Evolutionary conservation across 2,329 filamentous ascomycete genomes (phyloP).

Genomic region (Fusarium pseudoanthophilum): DNA sequence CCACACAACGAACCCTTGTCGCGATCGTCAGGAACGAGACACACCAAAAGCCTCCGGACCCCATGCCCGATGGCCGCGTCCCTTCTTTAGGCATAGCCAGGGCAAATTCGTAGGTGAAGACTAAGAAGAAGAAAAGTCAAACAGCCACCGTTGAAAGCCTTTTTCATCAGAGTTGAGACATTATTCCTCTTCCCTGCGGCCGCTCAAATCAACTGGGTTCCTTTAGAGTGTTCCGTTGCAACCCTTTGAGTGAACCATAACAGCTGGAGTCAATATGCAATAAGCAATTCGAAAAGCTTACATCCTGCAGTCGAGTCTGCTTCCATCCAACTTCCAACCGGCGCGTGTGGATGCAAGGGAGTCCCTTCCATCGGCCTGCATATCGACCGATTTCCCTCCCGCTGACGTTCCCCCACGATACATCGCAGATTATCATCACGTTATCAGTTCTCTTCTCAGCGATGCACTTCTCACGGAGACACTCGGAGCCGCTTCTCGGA

Average conservation of each 20-base stretch:
- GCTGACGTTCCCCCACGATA: slow-evolving; percentile 22
- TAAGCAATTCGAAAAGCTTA: neutral
- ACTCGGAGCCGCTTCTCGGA: slow-evolving; percentile 37
- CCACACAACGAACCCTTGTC: slow-evolving; percentile 31
- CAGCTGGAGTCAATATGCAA: slow-evolving; percentile 6
- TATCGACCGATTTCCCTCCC: slow-evolving; percentile 27
- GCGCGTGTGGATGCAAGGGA: slow-evolving; percentile 3
- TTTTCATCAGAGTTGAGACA: slow-evolving; percentile 11
- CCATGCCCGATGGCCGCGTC: slow-evolving; percentile 16
- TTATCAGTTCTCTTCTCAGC: slow-evolving; percentile 4
- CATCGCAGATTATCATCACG: slow-evolving; percentile 26
- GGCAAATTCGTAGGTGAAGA: neutral
- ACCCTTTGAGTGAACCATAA: slow-evolving; percentile 18
- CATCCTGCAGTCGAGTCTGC: slow-evolving; percentile 6
- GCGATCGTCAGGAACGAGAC: slow-evolving; percentile 45
- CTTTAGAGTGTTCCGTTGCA: neutral
- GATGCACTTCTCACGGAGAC: slow-evolving; percentile 29
- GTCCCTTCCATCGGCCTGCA: slow-evolving; percentile 9
- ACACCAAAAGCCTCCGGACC: slow-evolving; percentile 31
- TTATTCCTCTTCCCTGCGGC: slow-evolving; percentile 2
- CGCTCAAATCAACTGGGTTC: neutral
- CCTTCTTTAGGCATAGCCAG: slow-evolving; percentile 28
- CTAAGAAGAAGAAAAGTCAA: slow-evolving; percentile 10
- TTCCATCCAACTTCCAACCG: neutral
- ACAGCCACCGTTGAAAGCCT: slow-evolving; percentile 4